Base-by-base conservation (phyloP, 192 early-diverging fungal species). In the Rhizoclosmatium sp. region DNA sequence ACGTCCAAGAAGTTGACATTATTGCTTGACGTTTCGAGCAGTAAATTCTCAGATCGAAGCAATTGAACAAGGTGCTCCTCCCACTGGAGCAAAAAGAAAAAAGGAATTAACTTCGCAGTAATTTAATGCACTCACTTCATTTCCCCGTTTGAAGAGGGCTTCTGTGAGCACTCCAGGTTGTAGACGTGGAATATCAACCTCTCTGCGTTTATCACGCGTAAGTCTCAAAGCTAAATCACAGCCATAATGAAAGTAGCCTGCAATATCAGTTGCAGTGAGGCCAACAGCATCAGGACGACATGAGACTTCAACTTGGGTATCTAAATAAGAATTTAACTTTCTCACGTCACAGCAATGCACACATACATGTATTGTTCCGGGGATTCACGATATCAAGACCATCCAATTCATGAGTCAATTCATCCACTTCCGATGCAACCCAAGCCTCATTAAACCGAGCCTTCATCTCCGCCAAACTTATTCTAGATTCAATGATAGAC, bases 61-160 rank as follows among this genome's bases (percentile, higher is more conserved):
- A 73, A 44, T 5, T 76, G 44, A 4, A 23, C 54, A 7, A 83
- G 75, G n/a, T 59, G 72, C 14, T 40, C 46, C 49, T 83, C 82
- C 82, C 82, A 83, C 78, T 82, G 81, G 0, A 9, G 66, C 7
- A 7, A 67, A 21, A 41, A 51, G 42, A 10, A 1, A 65, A n/a
- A 39, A 48, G 0, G 45, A 44, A 78, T 23, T 42, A 10, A 49
- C 31, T 31, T 31, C 31, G 64, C 21, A 16, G 54, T 46, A 79
- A 5, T 39, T 3, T 42, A 72, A 19, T 44, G 4, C 23, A 3
- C 47, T 5, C 44, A 60, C 68, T 40, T 76, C 61, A 68, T 75
- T 59, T 45, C 82, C 82, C 39, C 69, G 51, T 10, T 44, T 68
- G 69, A 83, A 83, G 41, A 74, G 16, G 2, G 82, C 82, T 59